A percentile compares a stretch with the other conserved stretches of the same genome.
phyloP scores from a whole-genome alignment of 2,329 filamentous ascomycete genomes.

The Fusarium kyushuense region DNA sequence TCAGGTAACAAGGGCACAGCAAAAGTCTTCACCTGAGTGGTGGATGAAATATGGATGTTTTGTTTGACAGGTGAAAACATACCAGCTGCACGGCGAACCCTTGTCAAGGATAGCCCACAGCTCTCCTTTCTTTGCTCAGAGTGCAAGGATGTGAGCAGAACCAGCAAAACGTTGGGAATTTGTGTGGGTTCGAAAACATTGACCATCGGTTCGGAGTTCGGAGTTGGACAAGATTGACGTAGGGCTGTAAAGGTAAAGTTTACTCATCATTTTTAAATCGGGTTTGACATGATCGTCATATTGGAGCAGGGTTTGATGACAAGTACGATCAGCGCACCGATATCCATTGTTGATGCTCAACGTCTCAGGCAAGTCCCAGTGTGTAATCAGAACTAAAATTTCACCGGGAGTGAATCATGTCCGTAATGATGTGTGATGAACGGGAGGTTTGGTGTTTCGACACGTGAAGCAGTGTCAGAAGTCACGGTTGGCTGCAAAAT shows the following conservation, averaged over 20 bases:
- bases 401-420: rapidly evolving
- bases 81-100: not conserved
- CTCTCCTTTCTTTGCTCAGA: not conserved
- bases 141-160: not conserved
- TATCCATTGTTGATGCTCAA: no score
- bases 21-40: not conserved
- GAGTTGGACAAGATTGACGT: not conserved
- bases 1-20: constrained; percentile 7
- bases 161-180: not conserved
- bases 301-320: not conserved
- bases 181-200: not conserved
- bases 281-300: not conserved
- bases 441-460: rapidly evolving
- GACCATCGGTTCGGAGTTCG: not conserved
- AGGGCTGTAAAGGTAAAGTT: not conserved
- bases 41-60: constrained; percentile 5
- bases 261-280: not conserved
- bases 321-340: no score
- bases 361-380: rapidly evolving
- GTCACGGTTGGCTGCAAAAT: no score
- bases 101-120: not conserved
- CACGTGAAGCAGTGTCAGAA: not conserved
- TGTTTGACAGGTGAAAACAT: not conserved
- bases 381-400: no score
- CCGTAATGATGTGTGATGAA: not conserved